Evolutionary conservation across 305 asterid genomes (phyloP).

Genomic region (Rubia tinctorum): DNA sequence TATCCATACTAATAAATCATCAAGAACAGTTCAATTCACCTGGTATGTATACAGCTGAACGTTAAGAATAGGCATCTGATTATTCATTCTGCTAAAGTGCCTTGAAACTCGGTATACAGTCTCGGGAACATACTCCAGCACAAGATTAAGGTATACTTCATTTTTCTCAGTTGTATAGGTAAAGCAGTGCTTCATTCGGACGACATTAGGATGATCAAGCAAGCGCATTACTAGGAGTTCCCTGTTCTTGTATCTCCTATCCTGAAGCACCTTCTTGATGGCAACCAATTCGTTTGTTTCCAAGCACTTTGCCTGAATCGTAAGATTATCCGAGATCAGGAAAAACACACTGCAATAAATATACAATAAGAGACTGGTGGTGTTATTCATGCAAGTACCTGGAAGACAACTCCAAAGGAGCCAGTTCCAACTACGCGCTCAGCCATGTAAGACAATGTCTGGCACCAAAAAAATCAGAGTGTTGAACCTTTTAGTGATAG

Average conservation of each 20-base stretch:
- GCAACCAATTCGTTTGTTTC: constrained; percentile 90
- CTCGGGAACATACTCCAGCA: constrained; percentile 81
- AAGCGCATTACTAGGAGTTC: constrained; percentile 85
- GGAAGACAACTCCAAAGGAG: constrained; percentile 94
- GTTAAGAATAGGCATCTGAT: constrained; percentile 66
- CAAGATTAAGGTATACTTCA: constrained; percentile 91
- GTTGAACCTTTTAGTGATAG: neutral
- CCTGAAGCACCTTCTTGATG: constrained; percentile 94
- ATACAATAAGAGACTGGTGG: neutral
- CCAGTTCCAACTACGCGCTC: constrained; percentile 96
- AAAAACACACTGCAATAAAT: neutral
- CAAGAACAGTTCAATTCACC: constrained; percentile 33
- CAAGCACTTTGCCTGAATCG: constrained; percentile 72
- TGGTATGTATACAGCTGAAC: constrained; percentile 89
- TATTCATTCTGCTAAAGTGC: constrained; percentile 71
- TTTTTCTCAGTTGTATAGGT: constrained; percentile 87
- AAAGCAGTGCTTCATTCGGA: constrained; percentile 77
- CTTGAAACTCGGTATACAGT: constrained; percentile 77
- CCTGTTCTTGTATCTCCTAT: constrained; percentile 90
- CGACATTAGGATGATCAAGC: constrained; percentile 77
- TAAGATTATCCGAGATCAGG: neutral
- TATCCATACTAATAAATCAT: neutral
- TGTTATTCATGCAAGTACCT: constrained; percentile 39
- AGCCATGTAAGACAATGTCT: constrained; percentile 95
- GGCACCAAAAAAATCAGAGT: constrained; percentile 15